phyloP scores from a whole-genome alignment of 2,329 filamentous ascomycete species.

The Aspergillus neoniger region DNA sequence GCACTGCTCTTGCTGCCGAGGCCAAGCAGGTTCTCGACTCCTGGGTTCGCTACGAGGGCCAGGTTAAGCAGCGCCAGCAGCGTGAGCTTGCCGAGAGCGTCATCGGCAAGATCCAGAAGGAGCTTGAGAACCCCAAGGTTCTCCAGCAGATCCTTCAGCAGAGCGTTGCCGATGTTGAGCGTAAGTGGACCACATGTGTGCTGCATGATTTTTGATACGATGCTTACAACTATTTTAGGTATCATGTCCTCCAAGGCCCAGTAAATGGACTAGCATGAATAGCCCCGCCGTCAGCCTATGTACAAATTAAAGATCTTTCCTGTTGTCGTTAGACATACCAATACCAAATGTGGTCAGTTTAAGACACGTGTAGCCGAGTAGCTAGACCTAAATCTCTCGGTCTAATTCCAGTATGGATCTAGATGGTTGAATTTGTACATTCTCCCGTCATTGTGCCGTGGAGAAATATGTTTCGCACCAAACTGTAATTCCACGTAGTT shows the following conservation, averaged over 20 bases:
- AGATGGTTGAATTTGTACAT: too few relatives aligned
- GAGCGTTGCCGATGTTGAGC: constrained; percentile 94
- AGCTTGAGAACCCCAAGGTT: constrained; percentile 95
- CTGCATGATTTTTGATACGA: neutral
- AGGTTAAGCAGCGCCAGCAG: constrained; percentile 99
- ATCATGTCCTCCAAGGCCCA: constrained; percentile 45
- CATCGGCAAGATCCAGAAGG: constrained; percentile 98
- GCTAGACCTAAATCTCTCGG: too few relatives aligned
- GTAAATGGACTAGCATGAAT: constrained; percentile 38
- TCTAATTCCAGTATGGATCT: neutral
- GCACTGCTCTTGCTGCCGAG: constrained; percentile 86
- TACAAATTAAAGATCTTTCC: constrained; percentile 45
- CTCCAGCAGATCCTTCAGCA: constrained; percentile 98
- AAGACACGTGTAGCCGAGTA: neutral
- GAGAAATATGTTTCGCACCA: too few relatives aligned
- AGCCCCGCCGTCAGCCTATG: constrained; percentile 37
- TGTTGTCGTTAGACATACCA: constrained; percentile 40
- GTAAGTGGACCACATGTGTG: constrained; percentile 54
- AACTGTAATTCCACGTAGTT: neutral
- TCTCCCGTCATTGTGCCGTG: too few relatives aligned
- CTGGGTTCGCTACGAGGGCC: constrained; percentile 97
- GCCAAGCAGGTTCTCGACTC: constrained; percentile 95
- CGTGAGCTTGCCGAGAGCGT: constrained; percentile 88
- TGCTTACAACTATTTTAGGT: constrained; percentile 24
- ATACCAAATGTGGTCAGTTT: constrained; percentile 35